Conservation (phyloP, 331 rosid genomes). For the Quercus phellos region DNA sequence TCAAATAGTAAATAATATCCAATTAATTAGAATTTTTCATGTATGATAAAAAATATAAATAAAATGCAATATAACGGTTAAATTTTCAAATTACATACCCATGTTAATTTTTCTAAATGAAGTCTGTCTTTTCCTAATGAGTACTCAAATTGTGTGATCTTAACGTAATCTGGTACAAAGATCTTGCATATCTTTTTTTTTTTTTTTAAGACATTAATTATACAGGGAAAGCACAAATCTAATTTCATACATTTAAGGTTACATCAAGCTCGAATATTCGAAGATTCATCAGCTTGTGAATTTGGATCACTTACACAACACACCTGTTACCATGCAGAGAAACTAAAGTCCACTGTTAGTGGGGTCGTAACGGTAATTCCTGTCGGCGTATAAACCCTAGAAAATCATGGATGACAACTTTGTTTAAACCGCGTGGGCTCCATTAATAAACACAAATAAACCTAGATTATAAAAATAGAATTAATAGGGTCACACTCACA, state of each 20-base stretch:
- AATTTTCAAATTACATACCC: no score
- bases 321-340: neutral
- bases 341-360: slow-evolving; percentile 42
- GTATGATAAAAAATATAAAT: no score
- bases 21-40: no score
- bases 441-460: slow-evolving; percentile 20
- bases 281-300: slow-evolving; percentile 18
- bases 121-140: no score
- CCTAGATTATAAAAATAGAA: slow-evolving; percentile 3
- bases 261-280: slow-evolving; percentile 27
- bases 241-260: slow-evolving; percentile 8
- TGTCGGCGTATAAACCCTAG: slow-evolving; percentile 46
- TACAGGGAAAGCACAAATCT: neutral
- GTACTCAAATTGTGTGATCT: no score
- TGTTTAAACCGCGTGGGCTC: slow-evolving; percentile 81
- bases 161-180: no score
- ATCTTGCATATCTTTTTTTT: no score
- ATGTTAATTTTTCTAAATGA: no score
- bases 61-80: no score
- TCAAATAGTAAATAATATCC: no score
- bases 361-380: slow-evolving; percentile 62
- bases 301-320: slow-evolving; percentile 8
- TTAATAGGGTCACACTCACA: slow-evolving; percentile 21
- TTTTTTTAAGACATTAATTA: no score
- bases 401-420: slow-evolving; percentile 71